Evolutionary conservation across 768 basidiomycete species (phyloP).

Genomic region (Lactarius quietus): DNA sequence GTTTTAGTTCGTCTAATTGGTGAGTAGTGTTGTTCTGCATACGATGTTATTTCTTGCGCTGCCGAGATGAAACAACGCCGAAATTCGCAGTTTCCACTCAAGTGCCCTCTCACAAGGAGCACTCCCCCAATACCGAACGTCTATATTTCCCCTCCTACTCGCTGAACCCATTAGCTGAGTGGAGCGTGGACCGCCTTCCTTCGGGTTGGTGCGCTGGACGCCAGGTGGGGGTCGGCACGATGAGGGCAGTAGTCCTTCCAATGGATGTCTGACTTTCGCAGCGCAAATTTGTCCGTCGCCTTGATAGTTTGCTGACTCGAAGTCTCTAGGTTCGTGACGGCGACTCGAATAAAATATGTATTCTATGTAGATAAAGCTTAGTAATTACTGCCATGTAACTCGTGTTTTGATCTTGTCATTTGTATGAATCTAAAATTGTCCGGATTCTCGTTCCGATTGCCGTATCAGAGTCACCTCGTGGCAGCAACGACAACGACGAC

Average conservation of each 20-base stretch:
- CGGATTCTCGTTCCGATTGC: background rate
- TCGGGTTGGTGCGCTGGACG: slow-evolving; percentile 61
- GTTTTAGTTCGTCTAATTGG: background rate
- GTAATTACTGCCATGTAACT: too few species aligned
- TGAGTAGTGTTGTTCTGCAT: slow-evolving; percentile 1
- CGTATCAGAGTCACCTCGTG: background rate
- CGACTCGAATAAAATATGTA: too few species aligned
- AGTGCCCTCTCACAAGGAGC: slow-evolving; percentile 59
- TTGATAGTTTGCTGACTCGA: background rate
- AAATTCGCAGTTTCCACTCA: slow-evolving; percentile 89
- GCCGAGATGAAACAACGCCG: slow-evolving; percentile 39
- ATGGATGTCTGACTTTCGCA: slow-evolving; percentile 74
- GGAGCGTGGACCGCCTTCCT: slow-evolving; percentile 59
- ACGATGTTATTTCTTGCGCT: slow-evolving; percentile 4
- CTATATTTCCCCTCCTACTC: slow-evolving; percentile 63
- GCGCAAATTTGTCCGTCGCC: background rate
- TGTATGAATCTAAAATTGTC: background rate
- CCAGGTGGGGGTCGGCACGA: slow-evolving; percentile 67
- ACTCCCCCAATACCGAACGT: slow-evolving; percentile 72
- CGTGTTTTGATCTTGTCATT: too few species aligned
- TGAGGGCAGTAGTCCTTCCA: slow-evolving; percentile 73
- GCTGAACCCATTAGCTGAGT: slow-evolving; percentile 62
- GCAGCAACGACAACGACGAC: background rate
- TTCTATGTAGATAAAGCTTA: too few species aligned
- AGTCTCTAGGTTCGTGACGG: background rate